A percentile compares a stretch with the other conserved stretches of the same genome.
phyloP scores from a whole-genome alignment of 176 grass and related monocot genomes.

The Pharus latifolius region DNA sequence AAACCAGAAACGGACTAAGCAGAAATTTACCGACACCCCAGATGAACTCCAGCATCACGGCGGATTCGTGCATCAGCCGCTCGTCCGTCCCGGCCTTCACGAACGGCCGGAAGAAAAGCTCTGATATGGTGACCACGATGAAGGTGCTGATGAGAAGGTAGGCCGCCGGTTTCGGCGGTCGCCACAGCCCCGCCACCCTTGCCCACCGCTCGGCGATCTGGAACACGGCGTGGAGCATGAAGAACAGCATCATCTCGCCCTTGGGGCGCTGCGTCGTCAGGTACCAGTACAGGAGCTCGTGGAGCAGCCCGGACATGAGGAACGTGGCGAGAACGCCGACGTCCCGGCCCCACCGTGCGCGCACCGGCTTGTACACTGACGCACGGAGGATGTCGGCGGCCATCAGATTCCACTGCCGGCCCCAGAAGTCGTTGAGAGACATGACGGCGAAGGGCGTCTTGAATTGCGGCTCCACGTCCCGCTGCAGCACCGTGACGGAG shows the following conservation, averaged over 20 bases:
- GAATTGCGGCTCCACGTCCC: conserved; percentile 53
- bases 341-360: conserved; percentile 36
- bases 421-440: conserved; percentile 54
- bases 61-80: conserved; percentile 16
- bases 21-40: not conserved
- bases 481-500: conserved; percentile 16
- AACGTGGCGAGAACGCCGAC: conserved; percentile 60
- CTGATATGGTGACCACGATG: conserved; percentile 37
- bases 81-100: conserved; percentile 30
- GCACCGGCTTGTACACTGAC: conserved; percentile 49
- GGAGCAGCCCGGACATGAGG: conserved; percentile 59
- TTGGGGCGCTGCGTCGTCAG: conserved; percentile 36
- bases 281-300: conserved; percentile 72
- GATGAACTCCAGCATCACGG: not conserved
- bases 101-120: conserved; percentile 44
- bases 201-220: conserved; percentile 40
- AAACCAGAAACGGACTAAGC: not conserved
- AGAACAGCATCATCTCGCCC: conserved; percentile 63
- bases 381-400: conserved; percentile 61
- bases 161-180: conserved; percentile 19
- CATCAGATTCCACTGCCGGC: conserved; percentile 74
- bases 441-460: conserved; percentile 35
- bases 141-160: conserved; percentile 15
- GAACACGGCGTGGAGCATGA: conserved; percentile 40
- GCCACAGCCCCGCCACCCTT: conserved; percentile 31